These are phyloP conservation scores for Penicillium brasilianum DNA, from an alignment of 2,329 filamentous ascomycete genomes.

Conservation along the genomic window DNA sequence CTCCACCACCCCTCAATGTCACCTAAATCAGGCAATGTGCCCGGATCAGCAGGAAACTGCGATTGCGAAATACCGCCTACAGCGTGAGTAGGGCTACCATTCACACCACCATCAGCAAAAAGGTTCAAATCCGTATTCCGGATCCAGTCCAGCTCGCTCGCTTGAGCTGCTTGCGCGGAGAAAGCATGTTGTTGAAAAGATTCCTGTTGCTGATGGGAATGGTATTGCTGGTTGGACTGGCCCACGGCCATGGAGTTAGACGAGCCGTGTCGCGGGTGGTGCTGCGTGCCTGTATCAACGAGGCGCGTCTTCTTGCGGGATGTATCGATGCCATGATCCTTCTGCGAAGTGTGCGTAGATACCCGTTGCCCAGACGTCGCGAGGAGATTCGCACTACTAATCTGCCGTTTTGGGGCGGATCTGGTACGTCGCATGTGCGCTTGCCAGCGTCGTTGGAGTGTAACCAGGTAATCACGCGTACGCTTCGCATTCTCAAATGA, in stretches of 20 bases:
- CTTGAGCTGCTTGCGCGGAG: constrained; percentile 18
- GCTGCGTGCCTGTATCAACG: not conserved
- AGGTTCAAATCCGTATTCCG: constrained; percentile 34
- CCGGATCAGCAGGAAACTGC: constrained; percentile 20
- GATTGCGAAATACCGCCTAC: constrained; percentile 16
- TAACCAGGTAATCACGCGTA: constrained; percentile 46
- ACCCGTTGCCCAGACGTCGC: constrained; percentile 15
- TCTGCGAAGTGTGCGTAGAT: constrained; percentile 16
- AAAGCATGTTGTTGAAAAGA: constrained; percentile 19
- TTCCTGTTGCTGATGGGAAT: constrained; percentile 10
- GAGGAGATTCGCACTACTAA: constrained; percentile 29
- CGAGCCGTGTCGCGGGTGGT: not conserved
- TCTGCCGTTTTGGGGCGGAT: constrained; percentile 36
- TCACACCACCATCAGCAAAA: constrained; percentile 28
- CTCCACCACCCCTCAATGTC: constrained; percentile 44
- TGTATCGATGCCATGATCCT: constrained; percentile 12
- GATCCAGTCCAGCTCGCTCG: constrained; percentile 39
- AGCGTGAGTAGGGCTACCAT: constrained; percentile 9
- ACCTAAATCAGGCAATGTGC: constrained; percentile 29
- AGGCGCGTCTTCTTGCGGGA: constrained; percentile 36
- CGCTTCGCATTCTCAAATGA: constrained; percentile 50
- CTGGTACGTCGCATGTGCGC: constrained; percentile 41
- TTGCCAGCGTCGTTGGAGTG: constrained; percentile 47
- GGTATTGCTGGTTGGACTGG: constrained; percentile 16
- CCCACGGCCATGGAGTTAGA: constrained; percentile 4